Base-by-base conservation (phyloP, 768 basidiomycete genomes). In the Tylopilus sp. region DNA sequence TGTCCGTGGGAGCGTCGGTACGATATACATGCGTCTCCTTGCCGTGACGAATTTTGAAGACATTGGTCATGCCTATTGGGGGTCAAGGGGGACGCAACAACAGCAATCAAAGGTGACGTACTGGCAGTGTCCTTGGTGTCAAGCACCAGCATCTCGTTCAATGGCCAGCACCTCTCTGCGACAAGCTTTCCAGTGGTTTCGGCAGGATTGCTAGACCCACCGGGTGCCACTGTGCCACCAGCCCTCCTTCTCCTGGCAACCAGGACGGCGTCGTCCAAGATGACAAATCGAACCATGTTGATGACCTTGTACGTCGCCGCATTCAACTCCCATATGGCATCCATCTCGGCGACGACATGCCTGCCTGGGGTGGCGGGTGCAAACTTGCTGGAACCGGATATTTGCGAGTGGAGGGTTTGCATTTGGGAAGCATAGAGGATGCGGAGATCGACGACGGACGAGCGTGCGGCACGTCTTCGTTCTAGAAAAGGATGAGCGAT, bases 21-120 rank as follows among this genome's bases (percentile, higher is more conserved):
- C 95, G 83, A 68, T 92, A 98, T 7, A 99, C 93, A 64, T 94
- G 86, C 1, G 90, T 90, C 68, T 98, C 95, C 68, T 95, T 97
- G 5, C 89, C 86, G 53, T 94, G 84, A 54, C 88, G 79, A 56
- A 99, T 83, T 75, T 98, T 98, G 78, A 98, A 89, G 4, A 98
- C 95, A 60, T 98, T 97, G n/a, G 86, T 91, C 77, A 98, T 86
- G 44, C 72, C 86, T 82, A 44, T 17, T 47, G 35, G 45, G 30
- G 23, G 41, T 57, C 39, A 58, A 33, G 52, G 38, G 40, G 38
- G 40, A 41, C 7, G 38, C 44, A 47, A 40, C 1, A 12, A 7
- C 4, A 9, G 18, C n/a, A 6, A 45, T 21, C 17, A 49, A 30
- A 41, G n/a, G 13, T n/a, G 15, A 57, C 85, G 57, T 51, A 95